Evolutionary conservation across 345 rosid species (phyloP), one percentile per base, ranked within the genome.

Genomic region (Syzygium aromaticum): DNA sequence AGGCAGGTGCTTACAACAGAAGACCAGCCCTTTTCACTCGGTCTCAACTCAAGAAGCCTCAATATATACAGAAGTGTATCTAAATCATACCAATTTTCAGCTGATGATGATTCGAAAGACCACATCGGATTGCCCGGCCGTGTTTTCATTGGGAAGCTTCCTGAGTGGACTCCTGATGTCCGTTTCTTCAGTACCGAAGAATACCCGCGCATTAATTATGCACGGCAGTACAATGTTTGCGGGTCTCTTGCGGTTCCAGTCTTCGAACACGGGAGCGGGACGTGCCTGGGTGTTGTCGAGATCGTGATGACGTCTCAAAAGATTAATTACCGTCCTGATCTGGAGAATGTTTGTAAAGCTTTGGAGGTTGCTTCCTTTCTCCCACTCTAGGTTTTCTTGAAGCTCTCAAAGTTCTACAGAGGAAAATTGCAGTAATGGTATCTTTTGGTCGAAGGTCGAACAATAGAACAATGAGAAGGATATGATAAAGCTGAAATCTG

Each of bases 141-240:
- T 33, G 98, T 95, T 52, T 97, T 88, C 92, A 89, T 94, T 77
- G 92, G 91, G 88, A 94, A 92, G 92, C 87, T 96, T 89, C 98
- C 98, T 49, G 99, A 97, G 90, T 97, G 97, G 95, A 97, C 98
- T 38, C 99, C 98, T 59, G 99, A 97, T 93, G 99, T 96, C 89
- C 95, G 96, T 30, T 96, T 92, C 92, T 97, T 97, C 85, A 87
- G 90, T 86, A 91, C 90, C 16, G 93, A 93, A 49, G 98, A 97
- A 89, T 97, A 97, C 89, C 98, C 95, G 0, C 96, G 98, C 13
- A 92, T 93, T 87, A 85, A 73, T 86, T 88, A 91, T 88, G 99
- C 99, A 3, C 92, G 88, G 23, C 90, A 90, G 88, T 94, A 89
- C 52, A 92, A 94, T 86, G 96, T 95, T 49, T 92, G 95, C 0